Base-by-base conservation (phyloP, 2,329 filamentous ascomycete genomes). In the Teratosphaeria zuluensis region DNA sequence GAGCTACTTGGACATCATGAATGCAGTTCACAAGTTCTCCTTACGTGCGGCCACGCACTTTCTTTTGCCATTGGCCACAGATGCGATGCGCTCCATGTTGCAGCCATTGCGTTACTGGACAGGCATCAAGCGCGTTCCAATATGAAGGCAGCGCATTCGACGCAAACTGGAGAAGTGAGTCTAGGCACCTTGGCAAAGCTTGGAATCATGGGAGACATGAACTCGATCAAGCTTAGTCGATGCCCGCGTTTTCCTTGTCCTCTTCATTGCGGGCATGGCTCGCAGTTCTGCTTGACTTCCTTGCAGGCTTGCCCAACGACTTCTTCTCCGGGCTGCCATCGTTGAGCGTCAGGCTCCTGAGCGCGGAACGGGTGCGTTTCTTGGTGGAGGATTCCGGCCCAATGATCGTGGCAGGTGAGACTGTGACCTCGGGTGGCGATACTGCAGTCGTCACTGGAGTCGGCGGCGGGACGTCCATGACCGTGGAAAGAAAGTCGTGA, bases 401-500 rank as follows among this genome's bases (percentile, higher is more conserved):
- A 31, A 35, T 53, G 32, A 53, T 53, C 19, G 52, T 31, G 11
- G 52, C 52, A 21, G 52, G 52, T n/a, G 52, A 53, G 16, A 53
- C 31, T 14, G 52, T 53, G 19, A 53, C 59, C 8, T 64, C 51
- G 12, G 56, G 59, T 11, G 64, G 61, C 31, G 64, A 65, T 53
- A 62, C 63, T 24, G 59, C 38, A 31, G 21, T 24, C 35, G 53
- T 21, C 32, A 42, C 21, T 16, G 58, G 30, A 12, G 55, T 54
- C 14, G 56, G 55, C 11, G 58, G 54, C 56, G 58, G 52, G 7
- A 61, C 57, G 46, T 66, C 65, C 24, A 67, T 56, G 35, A 68
- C 59, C 5, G 61, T 62, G 12, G 66, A 68, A 19, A 68, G 53
- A 59, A 68, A 69, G 61, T 68, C 67, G 31, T 65, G 66, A n/a